These are phyloP conservation scores for Leptosphaerulina australis DNA, from an alignment of 2,329 filamentous ascomycete genomes.

Conservation along the genomic window DNA sequence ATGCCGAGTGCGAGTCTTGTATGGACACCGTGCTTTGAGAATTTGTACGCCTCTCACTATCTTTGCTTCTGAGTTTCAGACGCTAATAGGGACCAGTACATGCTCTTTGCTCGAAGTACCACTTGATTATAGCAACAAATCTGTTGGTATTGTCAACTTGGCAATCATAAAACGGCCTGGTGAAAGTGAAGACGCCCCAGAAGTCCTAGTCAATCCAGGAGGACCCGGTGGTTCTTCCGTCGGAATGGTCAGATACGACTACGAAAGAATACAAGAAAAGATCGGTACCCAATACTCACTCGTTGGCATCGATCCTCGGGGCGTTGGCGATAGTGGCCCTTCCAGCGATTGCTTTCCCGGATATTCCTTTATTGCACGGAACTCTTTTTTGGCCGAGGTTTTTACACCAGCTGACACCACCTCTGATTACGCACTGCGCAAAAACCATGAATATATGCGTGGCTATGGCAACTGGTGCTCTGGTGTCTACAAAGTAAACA, in stretches of 20 bases:
- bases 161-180: slow-evolving; percentile 24
- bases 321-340: slow-evolving; percentile 27
- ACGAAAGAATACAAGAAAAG: not conserved
- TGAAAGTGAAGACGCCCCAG: slow-evolving; percentile 18
- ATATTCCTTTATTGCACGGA: not conserved
- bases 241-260: slow-evolving; percentile 10
- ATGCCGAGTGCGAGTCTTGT: slow-evolving; percentile 1
- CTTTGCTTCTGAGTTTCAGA: not conserved
- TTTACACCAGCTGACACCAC: slow-evolving; percentile 6
- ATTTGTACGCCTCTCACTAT: not conserved
- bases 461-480: slow-evolving; percentile 33
- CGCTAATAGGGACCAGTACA: slow-evolving; percentile 6
- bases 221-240: slow-evolving; percentile 44
- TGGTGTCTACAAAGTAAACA: slow-evolving; percentile 20
- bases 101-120: slow-evolving; percentile 27
- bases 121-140: slow-evolving; percentile 23
- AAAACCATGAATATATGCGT: slow-evolving; percentile 6
- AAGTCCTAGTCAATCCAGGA: slow-evolving; percentile 27
- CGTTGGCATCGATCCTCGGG: slow-evolving; percentile 42
- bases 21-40: slow-evolving; percentile 17
- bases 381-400: slow-evolving; percentile 10
- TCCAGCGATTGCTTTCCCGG: slow-evolving; percentile 20
- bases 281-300: slow-evolving; percentile 41
- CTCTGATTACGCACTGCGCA: slow-evolving; percentile 21
- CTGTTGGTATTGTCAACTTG: slow-evolving; percentile 21